These are phyloP conservation scores for Cryptococcus neoformans DNA, from an alignment of 1,284 basidiomycete species.

Conservation along the genomic window DNA sequence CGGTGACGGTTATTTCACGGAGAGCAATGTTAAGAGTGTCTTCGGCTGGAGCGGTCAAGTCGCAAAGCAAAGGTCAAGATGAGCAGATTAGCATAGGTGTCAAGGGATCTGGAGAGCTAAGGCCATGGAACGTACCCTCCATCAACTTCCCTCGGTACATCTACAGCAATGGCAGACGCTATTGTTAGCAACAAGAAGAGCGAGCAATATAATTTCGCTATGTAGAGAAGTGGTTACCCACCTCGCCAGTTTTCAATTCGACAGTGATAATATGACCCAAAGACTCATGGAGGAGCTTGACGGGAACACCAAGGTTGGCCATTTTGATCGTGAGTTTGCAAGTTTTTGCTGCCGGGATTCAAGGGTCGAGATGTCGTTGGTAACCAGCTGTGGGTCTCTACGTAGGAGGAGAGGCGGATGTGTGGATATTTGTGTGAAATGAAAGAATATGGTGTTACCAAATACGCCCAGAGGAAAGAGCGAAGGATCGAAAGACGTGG, in stretches of 20 bases:
- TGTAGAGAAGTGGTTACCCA: conserved; percentile 15
- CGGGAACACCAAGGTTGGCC: conserved; percentile 75
- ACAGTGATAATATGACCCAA: conserved; percentile 96
- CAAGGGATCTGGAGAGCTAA: neutral
- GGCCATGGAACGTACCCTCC: conserved; percentile 61
- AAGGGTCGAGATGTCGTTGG: no score
- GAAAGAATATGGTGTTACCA: no score
- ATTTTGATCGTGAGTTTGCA: conserved; percentile 24
- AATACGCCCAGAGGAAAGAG: no score
- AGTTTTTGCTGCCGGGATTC: no score
- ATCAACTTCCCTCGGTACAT: conserved; percentile 96
- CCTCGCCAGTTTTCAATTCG: conserved; percentile 88
- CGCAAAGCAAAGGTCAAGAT: neutral
- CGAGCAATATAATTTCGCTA: neutral
- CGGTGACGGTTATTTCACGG: conserved; percentile 96
- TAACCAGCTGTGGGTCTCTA: no score
- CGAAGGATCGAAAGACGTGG: no score
- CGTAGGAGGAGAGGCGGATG: no score
- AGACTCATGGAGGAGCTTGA: conserved; percentile 89
- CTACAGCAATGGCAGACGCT: conserved; percentile 49
- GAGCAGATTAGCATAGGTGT: neutral
- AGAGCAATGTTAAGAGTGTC: conserved; percentile 97
- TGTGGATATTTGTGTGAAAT: no score
- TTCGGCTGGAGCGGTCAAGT: conserved; percentile 65
- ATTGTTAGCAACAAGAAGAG: neutral